Conservation (phyloP, 2,329 filamentous ascomycete species). For the Arachnomyces sp. region DNA sequence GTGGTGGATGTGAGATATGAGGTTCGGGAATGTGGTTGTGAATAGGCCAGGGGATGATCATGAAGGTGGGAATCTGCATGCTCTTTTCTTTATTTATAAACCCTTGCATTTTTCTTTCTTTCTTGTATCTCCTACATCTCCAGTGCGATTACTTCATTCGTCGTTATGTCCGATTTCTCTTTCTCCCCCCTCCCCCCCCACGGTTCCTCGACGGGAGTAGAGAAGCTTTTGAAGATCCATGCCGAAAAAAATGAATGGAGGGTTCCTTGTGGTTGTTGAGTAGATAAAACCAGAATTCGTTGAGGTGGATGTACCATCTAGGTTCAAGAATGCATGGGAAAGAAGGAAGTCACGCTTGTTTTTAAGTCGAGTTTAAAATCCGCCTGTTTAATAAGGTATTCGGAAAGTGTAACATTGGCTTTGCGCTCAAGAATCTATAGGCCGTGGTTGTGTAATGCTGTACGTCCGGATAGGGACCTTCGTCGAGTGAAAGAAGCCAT, state of each 20-base stretch:
- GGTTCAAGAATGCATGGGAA: too few species aligned
- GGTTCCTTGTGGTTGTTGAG: not conserved
- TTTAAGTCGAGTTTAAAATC: not conserved
- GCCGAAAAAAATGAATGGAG: too few species aligned
- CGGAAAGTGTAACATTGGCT: not conserved
- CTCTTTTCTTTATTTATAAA: too few species aligned
- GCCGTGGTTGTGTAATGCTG: conserved; percentile 17
- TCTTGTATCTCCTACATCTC: not conserved
- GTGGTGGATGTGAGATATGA: too few species aligned
- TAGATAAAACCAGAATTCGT: not conserved
- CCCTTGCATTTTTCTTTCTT: not conserved
- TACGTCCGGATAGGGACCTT: conserved; percentile 32
- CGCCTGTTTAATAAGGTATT: not conserved
- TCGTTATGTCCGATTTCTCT: conserved; percentile 1
- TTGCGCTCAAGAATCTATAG: too few species aligned
- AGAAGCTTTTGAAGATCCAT: too few species aligned
- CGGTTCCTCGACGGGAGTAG: too few species aligned
- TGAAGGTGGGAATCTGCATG: too few species aligned
- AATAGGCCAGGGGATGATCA: too few species aligned
- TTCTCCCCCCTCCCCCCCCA: not conserved
- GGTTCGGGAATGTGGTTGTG: too few species aligned
- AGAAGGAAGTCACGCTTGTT: too few species aligned
- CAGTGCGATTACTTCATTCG: too few species aligned
- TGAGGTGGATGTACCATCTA: not conserved
- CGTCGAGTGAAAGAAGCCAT: conserved; percentile 41